These are phyloP conservation scores for Millerago galiae DNA, from an alignment of 805 yeast genomes.

Conservation along the genomic window DNA sequence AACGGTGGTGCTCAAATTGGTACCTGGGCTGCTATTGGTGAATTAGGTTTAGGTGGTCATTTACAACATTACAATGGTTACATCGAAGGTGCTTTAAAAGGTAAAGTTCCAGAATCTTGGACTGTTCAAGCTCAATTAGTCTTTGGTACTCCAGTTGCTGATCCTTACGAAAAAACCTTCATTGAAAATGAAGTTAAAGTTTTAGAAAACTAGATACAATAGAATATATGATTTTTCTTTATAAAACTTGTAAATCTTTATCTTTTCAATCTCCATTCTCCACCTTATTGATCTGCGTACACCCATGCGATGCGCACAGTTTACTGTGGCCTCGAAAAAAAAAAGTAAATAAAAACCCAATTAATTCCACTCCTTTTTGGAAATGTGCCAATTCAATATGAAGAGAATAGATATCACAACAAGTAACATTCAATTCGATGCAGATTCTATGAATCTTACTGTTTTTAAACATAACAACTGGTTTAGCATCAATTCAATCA, in stretches of 20 bases:
- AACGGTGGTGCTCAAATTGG: constrained; percentile 45
- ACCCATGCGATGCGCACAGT: too few species aligned
- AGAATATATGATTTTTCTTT: not conserved
- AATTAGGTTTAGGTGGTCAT: constrained; percentile 42
- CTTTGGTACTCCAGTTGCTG: constrained; percentile 38
- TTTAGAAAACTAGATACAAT: constrained; percentile 11
- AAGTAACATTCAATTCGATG: too few species aligned
- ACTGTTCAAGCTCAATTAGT: constrained; percentile 42
- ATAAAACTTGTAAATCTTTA: too few species aligned
- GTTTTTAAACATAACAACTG: too few species aligned
- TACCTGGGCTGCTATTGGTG: constrained; percentile 42
- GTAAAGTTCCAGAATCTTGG: constrained; percentile 38
- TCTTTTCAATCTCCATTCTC: too few species aligned
- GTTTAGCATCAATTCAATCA: not conserved
- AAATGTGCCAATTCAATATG: too few species aligned
- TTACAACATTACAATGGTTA: constrained; percentile 47
- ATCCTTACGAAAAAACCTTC: constrained; percentile 34
- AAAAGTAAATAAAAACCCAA: too few species aligned
- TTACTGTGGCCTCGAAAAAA: too few species aligned
- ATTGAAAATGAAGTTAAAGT: constrained; percentile 37
- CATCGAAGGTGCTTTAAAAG: constrained; percentile 34
- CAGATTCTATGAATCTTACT: too few species aligned
- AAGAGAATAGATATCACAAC: too few species aligned
- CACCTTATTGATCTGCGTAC: too few species aligned
- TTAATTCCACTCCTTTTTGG: too few species aligned